phyloP scores from a whole-genome alignment of 2,329 filamentous ascomycete species.

The Rhytidhysteron rufulum region DNA sequence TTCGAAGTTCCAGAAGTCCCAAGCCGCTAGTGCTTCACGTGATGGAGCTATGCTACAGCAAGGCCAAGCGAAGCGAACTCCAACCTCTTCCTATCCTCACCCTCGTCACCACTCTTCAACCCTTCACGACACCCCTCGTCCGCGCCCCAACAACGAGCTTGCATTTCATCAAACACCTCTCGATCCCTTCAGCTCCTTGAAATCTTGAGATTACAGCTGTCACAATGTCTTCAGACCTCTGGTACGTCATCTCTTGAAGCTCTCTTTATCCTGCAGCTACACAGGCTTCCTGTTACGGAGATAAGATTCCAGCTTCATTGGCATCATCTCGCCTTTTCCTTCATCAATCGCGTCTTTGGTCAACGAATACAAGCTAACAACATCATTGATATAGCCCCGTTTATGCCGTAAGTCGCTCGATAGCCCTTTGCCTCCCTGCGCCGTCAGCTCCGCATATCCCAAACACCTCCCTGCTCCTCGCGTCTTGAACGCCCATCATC shows the following conservation, averaged over 20 bases:
- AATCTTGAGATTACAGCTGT: slow-evolving; percentile 21
- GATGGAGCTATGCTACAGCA: no score
- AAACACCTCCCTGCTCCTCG: slow-evolving; percentile 9
- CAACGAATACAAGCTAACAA: slow-evolving; percentile 26
- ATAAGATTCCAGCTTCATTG: slow-evolving; percentile 24
- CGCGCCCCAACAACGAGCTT: slow-evolving; percentile 22
- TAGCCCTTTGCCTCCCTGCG: slow-evolving; percentile 18
- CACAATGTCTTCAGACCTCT: slow-evolving; percentile 77
- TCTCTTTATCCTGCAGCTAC: slow-evolving; percentile 32
- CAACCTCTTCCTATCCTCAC: slow-evolving; percentile 6
- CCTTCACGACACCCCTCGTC: slow-evolving; percentile 24
- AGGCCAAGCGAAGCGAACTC: slow-evolving; percentile 3
- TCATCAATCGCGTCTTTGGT: slow-evolving; percentile 4
- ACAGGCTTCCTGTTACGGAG: slow-evolving; percentile 27
- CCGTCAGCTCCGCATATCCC: slow-evolving; percentile 15
- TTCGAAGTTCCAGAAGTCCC: not conserved
- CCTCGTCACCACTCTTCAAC: slow-evolving; percentile 34
- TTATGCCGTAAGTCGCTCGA: slow-evolving; percentile 82
- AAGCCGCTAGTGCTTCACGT: slow-evolving; percentile 2
- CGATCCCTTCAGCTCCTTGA: slow-evolving; percentile 13
- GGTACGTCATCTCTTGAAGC: slow-evolving; percentile 58
- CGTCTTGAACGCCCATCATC: not conserved
- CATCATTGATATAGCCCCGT: slow-evolving; percentile 66
- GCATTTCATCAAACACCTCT: slow-evolving; percentile 23
- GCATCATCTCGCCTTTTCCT: not conserved